Conservation (phyloP, 371 early-diverging fungal genomes). For the Homolaphlyctis polyrhiza region DNA sequence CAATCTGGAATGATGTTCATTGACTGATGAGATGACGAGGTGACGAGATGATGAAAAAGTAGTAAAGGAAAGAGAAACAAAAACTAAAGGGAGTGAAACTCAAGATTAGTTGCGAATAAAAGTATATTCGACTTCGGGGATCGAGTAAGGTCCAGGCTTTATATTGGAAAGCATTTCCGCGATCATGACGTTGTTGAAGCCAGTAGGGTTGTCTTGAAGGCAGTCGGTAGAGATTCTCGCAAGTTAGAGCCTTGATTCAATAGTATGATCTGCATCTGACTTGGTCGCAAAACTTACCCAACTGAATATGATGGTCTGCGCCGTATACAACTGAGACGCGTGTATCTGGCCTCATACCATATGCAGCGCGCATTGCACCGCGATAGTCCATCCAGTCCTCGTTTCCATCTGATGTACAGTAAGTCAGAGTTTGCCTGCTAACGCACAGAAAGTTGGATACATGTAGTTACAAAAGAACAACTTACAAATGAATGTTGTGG, state of each 20-base stretch:
- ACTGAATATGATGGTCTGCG: conserved; percentile 83
- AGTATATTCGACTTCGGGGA: conserved; percentile 1
- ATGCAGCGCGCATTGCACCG: conserved; percentile 60
- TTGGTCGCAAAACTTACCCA: conserved; percentile 42
- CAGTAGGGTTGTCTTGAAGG: conserved; percentile 54
- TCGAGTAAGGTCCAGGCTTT: background rate
- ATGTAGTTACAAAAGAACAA: too few relatives aligned
- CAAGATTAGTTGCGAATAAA: too few relatives aligned
- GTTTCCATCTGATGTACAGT: conserved; percentile 59
- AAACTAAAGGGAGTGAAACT: too few relatives aligned
- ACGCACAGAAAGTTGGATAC: too few relatives aligned
- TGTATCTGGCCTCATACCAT: conserved; percentile 50
- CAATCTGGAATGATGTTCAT: too few relatives aligned
- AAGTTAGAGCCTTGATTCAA: background rate
- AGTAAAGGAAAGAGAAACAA: too few relatives aligned
- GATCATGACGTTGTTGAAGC: conserved; percentile 57
- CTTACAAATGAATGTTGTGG: conserved; percentile 67
- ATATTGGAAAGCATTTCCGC: conserved; percentile 19
- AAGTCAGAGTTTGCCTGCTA: too few relatives aligned
- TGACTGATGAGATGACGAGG: too few relatives aligned
- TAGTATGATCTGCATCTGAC: background rate
- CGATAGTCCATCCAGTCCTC: conserved; percentile 90
- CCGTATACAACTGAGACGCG: conserved; percentile 25
- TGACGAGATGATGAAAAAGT: too few relatives aligned
- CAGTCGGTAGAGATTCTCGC: background rate